phyloP scores from a whole-genome alignment of 164 flowering plant genomes.

The Berberis thunbergii region DNA sequence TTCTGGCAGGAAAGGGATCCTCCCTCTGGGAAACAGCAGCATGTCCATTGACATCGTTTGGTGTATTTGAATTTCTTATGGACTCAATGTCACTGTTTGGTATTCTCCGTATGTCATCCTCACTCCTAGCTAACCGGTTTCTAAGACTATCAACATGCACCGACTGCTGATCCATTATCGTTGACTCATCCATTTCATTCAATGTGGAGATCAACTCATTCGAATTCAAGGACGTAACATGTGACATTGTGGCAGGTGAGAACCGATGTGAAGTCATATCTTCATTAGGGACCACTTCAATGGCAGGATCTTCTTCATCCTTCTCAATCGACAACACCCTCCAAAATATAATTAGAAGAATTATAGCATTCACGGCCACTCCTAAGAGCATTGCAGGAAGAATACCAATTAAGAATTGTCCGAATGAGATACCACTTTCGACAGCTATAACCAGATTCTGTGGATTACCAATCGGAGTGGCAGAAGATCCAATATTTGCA shows the following conservation, averaged over 20 bases:
- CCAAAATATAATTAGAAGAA: slow-evolving; percentile 66
- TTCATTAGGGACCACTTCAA: slow-evolving; percentile 43
- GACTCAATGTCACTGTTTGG: slow-evolving; percentile 19
- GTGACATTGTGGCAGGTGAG: slow-evolving; percentile 87
- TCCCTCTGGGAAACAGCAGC: slow-evolving; percentile 14
- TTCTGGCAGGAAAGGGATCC: slow-evolving; percentile 19
- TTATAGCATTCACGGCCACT: slow-evolving; percentile 37
- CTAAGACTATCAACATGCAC: slow-evolving; percentile 32
- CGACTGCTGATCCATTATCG: slow-evolving; percentile 8
- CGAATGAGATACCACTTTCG: slow-evolving; percentile 61
- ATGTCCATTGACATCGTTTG: slow-evolving; percentile 18
- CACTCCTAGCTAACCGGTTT: slow-evolving; percentile 21
- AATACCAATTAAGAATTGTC: slow-evolving; percentile 46
- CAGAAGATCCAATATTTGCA: slow-evolving; percentile 84
- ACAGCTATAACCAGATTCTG: slow-evolving; percentile 88
- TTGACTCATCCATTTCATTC: slow-evolving; percentile 15
- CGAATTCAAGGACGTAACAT: slow-evolving; percentile 33
- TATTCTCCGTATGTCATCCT: slow-evolving; percentile 21
- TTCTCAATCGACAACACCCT: slow-evolving; percentile 34
- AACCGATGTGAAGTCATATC: slow-evolving; percentile 60
- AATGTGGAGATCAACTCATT: slow-evolving; percentile 24
- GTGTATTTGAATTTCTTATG: slow-evolving; percentile 21
- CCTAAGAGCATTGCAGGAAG: slow-evolving; percentile 79
- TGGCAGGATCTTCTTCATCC: slow-evolving; percentile 40
- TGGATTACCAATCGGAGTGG: slow-evolving; percentile 94